phyloP scores from a whole-genome alignment of 1,284 basidiomycete genomes.

The Apiotrichum laibachii region DNA sequence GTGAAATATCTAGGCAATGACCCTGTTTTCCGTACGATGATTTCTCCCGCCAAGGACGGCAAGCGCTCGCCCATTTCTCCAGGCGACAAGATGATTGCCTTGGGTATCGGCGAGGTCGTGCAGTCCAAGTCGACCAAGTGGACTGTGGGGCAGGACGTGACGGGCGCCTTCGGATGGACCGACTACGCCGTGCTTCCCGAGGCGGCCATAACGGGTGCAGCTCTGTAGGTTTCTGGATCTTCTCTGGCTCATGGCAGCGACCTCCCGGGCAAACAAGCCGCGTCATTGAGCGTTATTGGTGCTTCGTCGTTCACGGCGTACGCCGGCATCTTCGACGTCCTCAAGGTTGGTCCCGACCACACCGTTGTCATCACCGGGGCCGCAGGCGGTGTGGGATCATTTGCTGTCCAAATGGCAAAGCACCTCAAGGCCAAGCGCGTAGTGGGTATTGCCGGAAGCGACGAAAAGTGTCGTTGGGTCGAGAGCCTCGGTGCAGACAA shows the following conservation, averaged over 20 bases:
- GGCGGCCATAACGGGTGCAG: conserved; percentile 3
- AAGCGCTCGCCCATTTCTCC: conserved; percentile 25
- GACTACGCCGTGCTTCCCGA: conserved; percentile 36
- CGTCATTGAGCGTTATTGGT: conserved; percentile 31
- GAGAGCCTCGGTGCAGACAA: conserved; percentile 53
- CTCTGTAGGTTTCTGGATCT: neutral
- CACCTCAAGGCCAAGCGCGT: conserved; percentile 51
- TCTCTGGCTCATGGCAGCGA: neutral
- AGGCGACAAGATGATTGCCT: conserved; percentile 28
- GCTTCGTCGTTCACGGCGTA: conserved; percentile 38
- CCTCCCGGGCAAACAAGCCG: conserved; percentile 3
- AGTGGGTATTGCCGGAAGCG: conserved; percentile 55
- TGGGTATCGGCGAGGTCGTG: conserved; percentile 35
- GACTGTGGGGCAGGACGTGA: conserved; percentile 32
- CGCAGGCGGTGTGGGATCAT: conserved; percentile 37
- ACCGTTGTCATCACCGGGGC: conserved; percentile 50
- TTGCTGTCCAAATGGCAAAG: conserved; percentile 45
- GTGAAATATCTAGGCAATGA: conserved; percentile 36
- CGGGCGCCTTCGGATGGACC: conserved; percentile 27
- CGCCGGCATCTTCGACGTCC: conserved; percentile 40
- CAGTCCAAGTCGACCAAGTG: conserved; percentile 25
- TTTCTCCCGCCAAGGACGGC: conserved; percentile 15
- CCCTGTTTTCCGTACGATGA: conserved; percentile 38
- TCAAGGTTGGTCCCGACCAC: conserved; percentile 43
- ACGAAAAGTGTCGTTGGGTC: conserved; percentile 54